These are phyloP conservation scores for Talaromyces ruber DNA, from an alignment of 495 filamentous ascomycete species.

Conservation along the genomic window DNA sequence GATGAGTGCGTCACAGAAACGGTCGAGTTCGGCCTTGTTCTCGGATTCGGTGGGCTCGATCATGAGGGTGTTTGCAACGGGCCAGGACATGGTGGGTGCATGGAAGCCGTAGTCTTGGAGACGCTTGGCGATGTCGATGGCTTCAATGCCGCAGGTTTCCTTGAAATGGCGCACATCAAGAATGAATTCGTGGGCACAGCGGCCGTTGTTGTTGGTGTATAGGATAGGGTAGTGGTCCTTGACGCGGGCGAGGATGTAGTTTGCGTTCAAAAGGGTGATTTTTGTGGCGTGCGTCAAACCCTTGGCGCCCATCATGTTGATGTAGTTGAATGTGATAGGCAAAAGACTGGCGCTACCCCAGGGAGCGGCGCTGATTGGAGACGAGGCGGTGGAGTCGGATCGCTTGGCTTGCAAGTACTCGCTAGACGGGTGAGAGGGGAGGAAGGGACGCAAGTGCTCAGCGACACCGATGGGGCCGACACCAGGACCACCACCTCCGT, in stretches of 20 bases:
- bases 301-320: constrained; percentile 88
- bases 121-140: constrained; percentile 95
- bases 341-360: constrained; percentile 92
- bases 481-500: constrained; percentile 92
- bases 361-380: constrained; percentile 77
- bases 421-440: constrained; percentile 64
- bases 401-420: constrained; percentile 54
- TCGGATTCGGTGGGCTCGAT: constrained; percentile 97
- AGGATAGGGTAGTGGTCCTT: constrained; percentile 82
- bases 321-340: constrained; percentile 96
- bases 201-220: constrained; percentile 80
- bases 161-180: constrained; percentile 83
- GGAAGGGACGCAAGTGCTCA: constrained; percentile 64
- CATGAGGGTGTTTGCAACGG: constrained; percentile 94
- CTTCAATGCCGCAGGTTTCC: constrained; percentile 78
- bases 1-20: constrained; percentile 90
- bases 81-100: constrained; percentile 97
- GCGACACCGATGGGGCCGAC: constrained; percentile 95
- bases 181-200: constrained; percentile 98
- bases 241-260: constrained; percentile 94
- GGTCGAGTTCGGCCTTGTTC: constrained; percentile 86
- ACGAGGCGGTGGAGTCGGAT: constrained; percentile 33
- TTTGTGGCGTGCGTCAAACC: constrained; percentile 94
- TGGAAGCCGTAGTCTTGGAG: constrained; percentile 99
- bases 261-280: constrained; percentile 90